Percentiles rank a stretch among this genome's conserved stretches.
These are phyloP conservation scores for Tolypocladium pustulatum DNA, from an alignment of 2,329 filamentous ascomycete genomes.

Conservation along the genomic window DNA sequence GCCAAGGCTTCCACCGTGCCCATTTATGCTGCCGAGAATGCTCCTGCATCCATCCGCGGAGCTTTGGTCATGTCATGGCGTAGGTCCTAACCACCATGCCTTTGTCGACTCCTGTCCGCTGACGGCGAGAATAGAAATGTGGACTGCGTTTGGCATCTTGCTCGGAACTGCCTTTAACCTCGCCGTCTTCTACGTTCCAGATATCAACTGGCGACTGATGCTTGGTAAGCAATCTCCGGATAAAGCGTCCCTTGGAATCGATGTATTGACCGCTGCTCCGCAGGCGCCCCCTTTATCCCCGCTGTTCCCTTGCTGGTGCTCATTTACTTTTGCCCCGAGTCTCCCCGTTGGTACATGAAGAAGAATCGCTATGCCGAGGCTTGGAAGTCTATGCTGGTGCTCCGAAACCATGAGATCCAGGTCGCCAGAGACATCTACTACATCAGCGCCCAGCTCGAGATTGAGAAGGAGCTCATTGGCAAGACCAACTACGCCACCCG, in stretches of 20 bases:
- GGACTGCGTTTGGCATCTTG: constrained; percentile 45
- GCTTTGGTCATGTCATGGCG: constrained; percentile 74
- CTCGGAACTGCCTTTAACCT: constrained; percentile 30
- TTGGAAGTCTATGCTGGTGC: constrained; percentile 40
- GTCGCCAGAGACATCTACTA: constrained; percentile 52
- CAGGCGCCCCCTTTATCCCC: constrained; percentile 45
- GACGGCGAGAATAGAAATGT: constrained; percentile 38
- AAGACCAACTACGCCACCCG: constrained; percentile 32
- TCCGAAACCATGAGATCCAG: constrained; percentile 44
- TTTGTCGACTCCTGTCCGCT: not conserved
- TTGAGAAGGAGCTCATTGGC: constrained; percentile 26
- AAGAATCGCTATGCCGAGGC: constrained; percentile 51
- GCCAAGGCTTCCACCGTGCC: constrained; percentile 56
- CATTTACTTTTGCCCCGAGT: constrained; percentile 55
- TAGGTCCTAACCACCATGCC: constrained; percentile 1
- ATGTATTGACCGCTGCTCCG: not conserved
- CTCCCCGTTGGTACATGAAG: constrained; percentile 55
- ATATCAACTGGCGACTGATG: constrained; percentile 27
- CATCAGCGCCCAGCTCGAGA: constrained; percentile 30
- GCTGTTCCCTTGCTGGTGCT: constrained; percentile 40
- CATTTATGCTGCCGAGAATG: constrained; percentile 65
- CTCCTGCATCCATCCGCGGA: constrained; percentile 57
- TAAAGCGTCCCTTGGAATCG: too few species aligned
- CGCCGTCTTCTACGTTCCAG: constrained; percentile 13
- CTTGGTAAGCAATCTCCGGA: constrained; percentile 27